Percentiles rank a stretch among this genome's conserved stretches.
These are phyloP conservation scores for Auriculariales sp. DNA, from an alignment of 768 basidiomycete species.

Conservation along the genomic window DNA sequence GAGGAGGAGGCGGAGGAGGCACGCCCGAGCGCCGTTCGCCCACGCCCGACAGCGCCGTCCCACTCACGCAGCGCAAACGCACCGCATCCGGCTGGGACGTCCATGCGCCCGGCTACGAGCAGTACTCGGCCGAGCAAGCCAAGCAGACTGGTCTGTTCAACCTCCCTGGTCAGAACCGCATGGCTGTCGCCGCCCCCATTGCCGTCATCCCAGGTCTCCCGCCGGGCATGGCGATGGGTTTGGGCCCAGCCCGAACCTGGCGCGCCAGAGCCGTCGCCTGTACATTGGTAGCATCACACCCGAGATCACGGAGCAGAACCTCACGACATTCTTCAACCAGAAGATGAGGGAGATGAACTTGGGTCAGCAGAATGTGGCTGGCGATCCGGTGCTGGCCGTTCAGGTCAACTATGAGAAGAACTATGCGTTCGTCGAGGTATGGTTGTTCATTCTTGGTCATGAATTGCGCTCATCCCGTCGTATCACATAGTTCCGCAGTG, in stretches of 20 bases:
- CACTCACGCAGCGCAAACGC: conserved; percentile 73
- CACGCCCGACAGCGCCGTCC: conserved; percentile 72
- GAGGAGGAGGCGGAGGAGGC: conserved; percentile 33
- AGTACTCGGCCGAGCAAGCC: conserved; percentile 90
- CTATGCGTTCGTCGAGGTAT: conserved; percentile 95
- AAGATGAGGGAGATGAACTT: conserved; percentile 92
- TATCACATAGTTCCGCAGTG: conserved; percentile 75
- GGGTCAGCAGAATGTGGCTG: conserved; percentile 59
- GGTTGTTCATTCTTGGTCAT: conserved; percentile 10
- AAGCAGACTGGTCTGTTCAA: conserved; percentile 99
- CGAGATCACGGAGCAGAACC: conserved; percentile 83
- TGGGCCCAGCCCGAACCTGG: conserved; percentile 79
- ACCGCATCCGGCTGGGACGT: conserved; percentile 95
- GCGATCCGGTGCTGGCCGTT: conserved; percentile 83
- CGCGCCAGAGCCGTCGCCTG: conserved; percentile 83
- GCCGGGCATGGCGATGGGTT: conserved; percentile 75
- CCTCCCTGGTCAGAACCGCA: conserved; percentile 86
- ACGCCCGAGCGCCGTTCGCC: conserved; percentile 76
- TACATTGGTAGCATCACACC: conserved; percentile 96
- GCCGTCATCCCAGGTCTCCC: conserved; percentile 69
- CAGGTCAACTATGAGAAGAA: conserved; percentile 98
- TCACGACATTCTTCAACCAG: conserved; percentile 87
- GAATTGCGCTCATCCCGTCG: conserved; percentile 3
- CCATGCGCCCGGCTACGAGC: conserved; percentile 89
- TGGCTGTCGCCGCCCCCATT: conserved; percentile 73